These are phyloP conservation scores for Inonotus hispidus DNA, from an alignment of 1,284 basidiomycete genomes.

Conservation along the genomic window DNA sequence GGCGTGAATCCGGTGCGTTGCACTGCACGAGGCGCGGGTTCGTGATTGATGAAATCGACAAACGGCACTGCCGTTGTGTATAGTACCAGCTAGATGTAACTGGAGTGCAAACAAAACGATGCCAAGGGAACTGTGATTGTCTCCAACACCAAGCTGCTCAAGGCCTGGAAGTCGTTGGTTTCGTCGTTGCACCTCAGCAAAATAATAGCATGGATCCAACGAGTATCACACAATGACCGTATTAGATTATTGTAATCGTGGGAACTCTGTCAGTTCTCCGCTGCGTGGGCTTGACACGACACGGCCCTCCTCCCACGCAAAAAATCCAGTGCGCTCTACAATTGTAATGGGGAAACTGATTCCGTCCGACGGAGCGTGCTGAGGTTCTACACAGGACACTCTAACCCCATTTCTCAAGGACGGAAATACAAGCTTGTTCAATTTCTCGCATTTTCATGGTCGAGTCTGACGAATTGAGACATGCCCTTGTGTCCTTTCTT, in stretches of 20 bases:
- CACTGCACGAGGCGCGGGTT: not conserved
- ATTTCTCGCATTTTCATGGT: conserved; percentile 45
- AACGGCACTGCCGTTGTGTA: not conserved
- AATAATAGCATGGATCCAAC: not conserved
- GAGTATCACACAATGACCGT: no score
- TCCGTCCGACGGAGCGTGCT: no score
- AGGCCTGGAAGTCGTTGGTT: not conserved
- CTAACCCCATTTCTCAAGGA: conserved; percentile 70
- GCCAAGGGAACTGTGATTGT: no score
- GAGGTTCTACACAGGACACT: conserved; percentile 24
- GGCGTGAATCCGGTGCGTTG: not conserved
- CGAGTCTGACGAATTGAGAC: conserved; percentile 61
- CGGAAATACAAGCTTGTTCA: conserved; percentile 65
- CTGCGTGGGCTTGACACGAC: no score
- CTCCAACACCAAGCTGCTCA: not conserved
- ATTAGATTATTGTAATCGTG: not conserved
- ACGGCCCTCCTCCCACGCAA: not conserved
- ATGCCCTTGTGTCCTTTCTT: conserved; percentile 66
- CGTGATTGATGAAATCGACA: not conserved
- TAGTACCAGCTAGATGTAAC: no score
- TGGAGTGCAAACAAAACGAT: no score
- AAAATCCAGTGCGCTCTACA: not conserved
- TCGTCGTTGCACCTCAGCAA: no score
- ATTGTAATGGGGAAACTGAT: no score
- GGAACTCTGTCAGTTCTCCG: no score